Conservation (phyloP, 108 stramenopile genomes). For the Pseudonitzschia pungens region DNA sequence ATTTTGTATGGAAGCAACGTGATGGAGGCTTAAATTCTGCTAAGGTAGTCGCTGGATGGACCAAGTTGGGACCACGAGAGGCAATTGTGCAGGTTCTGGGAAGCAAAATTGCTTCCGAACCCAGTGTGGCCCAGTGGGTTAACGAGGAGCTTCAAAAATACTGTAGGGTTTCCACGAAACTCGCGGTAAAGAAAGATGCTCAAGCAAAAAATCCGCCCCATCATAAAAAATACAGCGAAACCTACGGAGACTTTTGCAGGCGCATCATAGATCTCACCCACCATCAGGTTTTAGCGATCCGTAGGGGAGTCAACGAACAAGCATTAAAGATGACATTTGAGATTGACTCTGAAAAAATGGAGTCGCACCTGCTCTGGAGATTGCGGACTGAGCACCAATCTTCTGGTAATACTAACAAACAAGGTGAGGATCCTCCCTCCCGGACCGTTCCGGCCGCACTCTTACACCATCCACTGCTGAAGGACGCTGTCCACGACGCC, state of each 20-base stretch:
- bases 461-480: conserved; percentile 10
- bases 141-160: conserved; percentile 30
- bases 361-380: conserved; percentile 20
- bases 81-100: conserved; percentile 42
- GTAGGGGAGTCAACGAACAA: conserved; percentile 57
- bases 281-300: conserved; percentile 62
- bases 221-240: conserved; percentile 20
- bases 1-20: conserved; percentile 40
- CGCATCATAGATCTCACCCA: conserved; percentile 32
- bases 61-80: conserved; percentile 35
- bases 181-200: conserved; percentile 16
- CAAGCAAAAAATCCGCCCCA: conserved; percentile 3
- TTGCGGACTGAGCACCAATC: not conserved
- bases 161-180: conserved; percentile 41
- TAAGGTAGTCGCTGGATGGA: not conserved
- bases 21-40: not conserved
- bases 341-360: conserved; percentile 47
- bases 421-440: not conserved
- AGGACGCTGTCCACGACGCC: conserved; percentile 54
- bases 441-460: not conserved
- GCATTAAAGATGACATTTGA: conserved; percentile 45
- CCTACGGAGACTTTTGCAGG: conserved; percentile 50
- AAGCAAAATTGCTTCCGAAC: conserved; percentile 55
- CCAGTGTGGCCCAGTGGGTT: conserved; percentile 36
- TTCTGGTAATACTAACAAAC: too few species aligned